phyloP scores from a whole-genome alignment of 2,329 filamentous ascomycete species.

The Septoria petroselini region DNA sequence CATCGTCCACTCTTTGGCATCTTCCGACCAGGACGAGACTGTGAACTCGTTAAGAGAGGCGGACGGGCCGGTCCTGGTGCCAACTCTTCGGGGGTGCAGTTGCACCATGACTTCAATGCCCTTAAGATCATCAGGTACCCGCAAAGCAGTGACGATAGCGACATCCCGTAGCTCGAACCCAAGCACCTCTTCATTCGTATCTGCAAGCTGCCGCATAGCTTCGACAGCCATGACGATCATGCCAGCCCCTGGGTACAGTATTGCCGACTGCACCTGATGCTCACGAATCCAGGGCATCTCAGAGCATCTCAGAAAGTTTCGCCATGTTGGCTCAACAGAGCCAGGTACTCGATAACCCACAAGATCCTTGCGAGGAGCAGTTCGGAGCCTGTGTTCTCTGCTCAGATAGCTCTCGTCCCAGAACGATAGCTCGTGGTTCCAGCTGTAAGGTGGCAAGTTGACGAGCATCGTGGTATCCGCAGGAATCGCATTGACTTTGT shows the following conservation, averaged over 20 bases:
- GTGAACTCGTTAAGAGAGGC: slow-evolving; percentile 7
- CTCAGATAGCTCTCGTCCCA: slow-evolving; percentile 18
- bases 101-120: slow-evolving; percentile 15
- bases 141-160: slow-evolving; percentile 9
- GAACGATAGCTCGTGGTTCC: slow-evolving; percentile 13
- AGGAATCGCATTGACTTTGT: not conserved
- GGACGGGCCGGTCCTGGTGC: slow-evolving; percentile 6
- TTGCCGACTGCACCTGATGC: slow-evolving; percentile 14
- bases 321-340: slow-evolving; percentile 15
- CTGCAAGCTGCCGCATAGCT: slow-evolving; percentile 13
- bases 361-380: slow-evolving; percentile 13
- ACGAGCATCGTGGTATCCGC: slow-evolving; percentile 5
- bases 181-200: not conserved
- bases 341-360: slow-evolving; percentile 16
- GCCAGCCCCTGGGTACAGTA: slow-evolving; percentile 18
- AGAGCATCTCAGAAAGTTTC: slow-evolving; percentile 12
- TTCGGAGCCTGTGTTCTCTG: slow-evolving; percentile 15
- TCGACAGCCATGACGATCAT: slow-evolving; percentile 19
- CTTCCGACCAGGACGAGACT: slow-evolving; percentile 4
- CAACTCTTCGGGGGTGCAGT: slow-evolving; percentile 3
- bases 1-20: slow-evolving; percentile 9
- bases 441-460: slow-evolving; percentile 20
- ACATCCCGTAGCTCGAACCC: slow-evolving; percentile 19
- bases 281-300: slow-evolving; percentile 21
- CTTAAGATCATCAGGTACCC: slow-evolving; percentile 9